Percentiles rank a stretch among this genome's conserved stretches.
Evolutionary conservation across 257 asterid species (phyloP).

Genomic region (Ehretia macrophylla): DNA sequence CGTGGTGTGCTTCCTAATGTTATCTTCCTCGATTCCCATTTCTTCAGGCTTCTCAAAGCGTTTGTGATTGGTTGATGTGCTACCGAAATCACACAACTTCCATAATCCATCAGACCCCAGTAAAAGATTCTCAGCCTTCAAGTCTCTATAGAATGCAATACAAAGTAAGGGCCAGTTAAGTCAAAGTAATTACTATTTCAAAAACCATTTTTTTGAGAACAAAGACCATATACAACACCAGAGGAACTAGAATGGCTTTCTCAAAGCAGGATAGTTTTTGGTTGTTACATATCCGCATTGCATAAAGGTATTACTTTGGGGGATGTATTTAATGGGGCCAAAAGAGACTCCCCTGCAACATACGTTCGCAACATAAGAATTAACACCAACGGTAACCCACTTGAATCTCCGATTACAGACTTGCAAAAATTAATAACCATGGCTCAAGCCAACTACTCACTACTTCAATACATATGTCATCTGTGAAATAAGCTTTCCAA

Average conservation of each 20-base stretch:
- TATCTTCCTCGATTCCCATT: conserved; percentile 99
- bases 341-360: background rate
- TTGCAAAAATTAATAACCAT: no score
- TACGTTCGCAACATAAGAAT: background rate
- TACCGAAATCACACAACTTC: conserved; percentile 98
- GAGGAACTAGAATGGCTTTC: background rate
- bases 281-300: background rate
- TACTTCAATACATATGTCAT: no score
- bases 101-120: conserved; percentile 92
- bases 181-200: background rate
- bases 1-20: conserved; percentile 87
- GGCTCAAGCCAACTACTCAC: no score
- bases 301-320: background rate
- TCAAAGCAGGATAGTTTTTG: background rate
- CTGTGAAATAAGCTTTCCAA: no score
- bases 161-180: conserved; percentile 1
- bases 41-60: conserved; percentile 96
- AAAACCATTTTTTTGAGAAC: no score
- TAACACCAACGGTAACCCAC: background rate
- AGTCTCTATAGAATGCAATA: conserved; percentile 55
- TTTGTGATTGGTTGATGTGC: conserved; percentile 90
- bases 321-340: background rate
- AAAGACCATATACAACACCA: background rate
- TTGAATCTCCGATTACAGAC: no score
- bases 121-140: conserved; percentile 95